Evolutionary conservation across 352 stramenopile species (phyloP).

Genomic region (Phytophthora boehmeriae): DNA sequence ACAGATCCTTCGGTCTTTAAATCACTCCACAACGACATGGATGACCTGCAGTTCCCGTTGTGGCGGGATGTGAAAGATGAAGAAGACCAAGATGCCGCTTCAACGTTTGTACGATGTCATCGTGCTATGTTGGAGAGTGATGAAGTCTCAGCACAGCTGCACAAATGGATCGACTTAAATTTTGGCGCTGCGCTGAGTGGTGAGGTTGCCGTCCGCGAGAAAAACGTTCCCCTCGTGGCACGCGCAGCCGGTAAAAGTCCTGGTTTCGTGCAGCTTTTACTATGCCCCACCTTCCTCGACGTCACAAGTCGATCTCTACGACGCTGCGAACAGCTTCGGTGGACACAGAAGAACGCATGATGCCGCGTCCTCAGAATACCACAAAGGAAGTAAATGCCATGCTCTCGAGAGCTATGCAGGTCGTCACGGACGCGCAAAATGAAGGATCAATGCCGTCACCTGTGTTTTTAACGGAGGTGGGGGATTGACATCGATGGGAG

Average conservation of each 20-base stretch:
- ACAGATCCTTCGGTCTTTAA: conserved; percentile 85
- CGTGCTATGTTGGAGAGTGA: conserved; percentile 92
- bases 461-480: conserved; percentile 12
- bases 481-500: conserved; percentile 10
- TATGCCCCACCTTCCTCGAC: conserved; percentile 37
- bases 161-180: conserved; percentile 97
- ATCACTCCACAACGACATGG: conserved; percentile 82
- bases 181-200: conserved; percentile 91
- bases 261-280: conserved; percentile 82
- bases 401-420: conserved; percentile 41
- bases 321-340: conserved; percentile 5
- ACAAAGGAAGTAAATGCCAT: conserved; percentile 43
- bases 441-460: conserved; percentile 17
- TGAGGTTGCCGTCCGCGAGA: conserved; percentile 80
- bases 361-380: conserved; percentile 17
- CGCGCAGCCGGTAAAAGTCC: conserved; percentile 57
- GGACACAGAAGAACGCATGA: conserved; percentile 5
- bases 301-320: not conserved
- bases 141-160: conserved; percentile 83
- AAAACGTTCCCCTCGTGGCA: conserved; percentile 90
- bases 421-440: conserved; percentile 35
- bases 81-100: conserved; percentile 16
- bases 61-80: conserved; percentile 65
- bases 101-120: conserved; percentile 91
- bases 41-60: conserved; percentile 67